Evolutionary conservation across 139 green algal genomes (phyloP).

Genomic region (Asterochloris erici): DNA sequence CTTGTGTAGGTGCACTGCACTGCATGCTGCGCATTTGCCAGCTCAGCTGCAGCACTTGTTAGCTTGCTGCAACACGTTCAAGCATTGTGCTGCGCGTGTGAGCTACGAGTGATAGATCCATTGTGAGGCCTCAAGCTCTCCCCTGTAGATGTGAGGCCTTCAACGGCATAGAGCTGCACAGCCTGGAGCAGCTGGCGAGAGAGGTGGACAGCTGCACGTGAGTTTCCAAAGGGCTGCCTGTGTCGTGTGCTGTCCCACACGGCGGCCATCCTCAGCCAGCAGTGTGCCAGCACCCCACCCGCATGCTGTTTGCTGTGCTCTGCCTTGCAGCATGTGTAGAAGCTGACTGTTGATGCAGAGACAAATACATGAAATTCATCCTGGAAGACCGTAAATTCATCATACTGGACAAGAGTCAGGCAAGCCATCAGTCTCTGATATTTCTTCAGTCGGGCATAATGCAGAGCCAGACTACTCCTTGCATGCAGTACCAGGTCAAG

Average conservation of each 20-base stretch:
- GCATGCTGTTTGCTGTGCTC: neutral
- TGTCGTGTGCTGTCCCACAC: neutral
- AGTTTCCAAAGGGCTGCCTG: neutral
- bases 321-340: neutral
- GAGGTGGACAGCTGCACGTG: conserved; percentile 44
- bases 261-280: neutral
- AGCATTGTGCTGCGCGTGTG: neutral
- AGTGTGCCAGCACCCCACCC: neutral
- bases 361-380: conserved; percentile 60
- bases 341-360: conserved; percentile 12
- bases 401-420: conserved; percentile 35
- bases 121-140: neutral
- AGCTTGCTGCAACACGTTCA: neutral
- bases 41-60: neutral
- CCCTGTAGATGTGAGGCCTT: conserved; percentile 15
- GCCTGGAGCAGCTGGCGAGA: conserved; percentile 76
- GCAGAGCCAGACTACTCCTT: no score
- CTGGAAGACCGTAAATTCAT: conserved; percentile 59
- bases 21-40: no score
- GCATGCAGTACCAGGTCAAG: no score
- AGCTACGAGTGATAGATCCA: neutral
- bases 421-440: neutral
- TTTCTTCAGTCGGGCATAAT: no score
- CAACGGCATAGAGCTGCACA: conserved; percentile 71
- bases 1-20: no score